Evolutionary conservation across 371 early-diverging fungal species (phyloP), one percentile per base, ranked within the genome.

Genomic region (Polyrhizophydium stewartii): DNA sequence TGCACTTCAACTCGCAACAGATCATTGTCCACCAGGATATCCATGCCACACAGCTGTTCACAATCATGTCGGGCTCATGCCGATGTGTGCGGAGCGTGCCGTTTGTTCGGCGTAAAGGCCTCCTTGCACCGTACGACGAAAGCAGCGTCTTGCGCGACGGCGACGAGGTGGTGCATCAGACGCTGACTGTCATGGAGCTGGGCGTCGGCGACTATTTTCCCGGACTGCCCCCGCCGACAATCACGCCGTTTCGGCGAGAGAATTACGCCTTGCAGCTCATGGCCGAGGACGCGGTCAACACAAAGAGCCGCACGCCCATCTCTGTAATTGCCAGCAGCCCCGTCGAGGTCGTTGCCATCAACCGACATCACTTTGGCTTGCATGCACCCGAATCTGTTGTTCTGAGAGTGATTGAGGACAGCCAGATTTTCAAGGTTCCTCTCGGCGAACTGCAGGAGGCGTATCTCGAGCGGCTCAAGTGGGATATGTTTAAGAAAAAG

Each of bases 201-300:
- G 60, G 50, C 10, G 51, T 37, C 13, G 63, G 64, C 19, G 70
- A 70, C 50, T 55, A 64, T 47, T 70, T 70, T 55, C 70, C 70
- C n/a, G 64, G 64, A 28, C 55, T 70, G 60, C 51, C 45, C 28
- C 57, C 63, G 35, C 35, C 35, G 7, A 35, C 35, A 13, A 35
- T 35, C 35, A 13, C 13, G 35, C 35, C 35, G 13, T 35, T 35
- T 35, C 3, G 3, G 35, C 35, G 35, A 3, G 35, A 35, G 35
- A 13, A 3, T 3, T 35, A 35, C 13, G 7, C 13, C 7, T 3
- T 35, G 35, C 35, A 35, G 35, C 35, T 35, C 7, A 3, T 35
- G 3, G 35, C 35, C 3, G 35, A 30, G 33, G 57, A 50, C 25
- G 58, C 63, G 21, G 53, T 35, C 27, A 10, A 61, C 27, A 17